Conservation (phyloP, 331 rosid genomes). For the Saraca asoca region DNA sequence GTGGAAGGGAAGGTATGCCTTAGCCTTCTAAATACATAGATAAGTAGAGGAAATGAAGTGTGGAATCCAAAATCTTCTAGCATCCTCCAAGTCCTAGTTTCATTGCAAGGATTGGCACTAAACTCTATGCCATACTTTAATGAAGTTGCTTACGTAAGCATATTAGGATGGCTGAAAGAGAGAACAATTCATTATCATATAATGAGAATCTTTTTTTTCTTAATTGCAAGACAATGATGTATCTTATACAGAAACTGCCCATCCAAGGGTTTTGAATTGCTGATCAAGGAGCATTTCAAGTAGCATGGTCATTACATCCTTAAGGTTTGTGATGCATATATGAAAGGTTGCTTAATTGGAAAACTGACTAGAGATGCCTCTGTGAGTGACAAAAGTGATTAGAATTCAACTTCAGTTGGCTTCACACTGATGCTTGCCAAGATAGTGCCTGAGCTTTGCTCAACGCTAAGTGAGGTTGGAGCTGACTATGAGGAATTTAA, state of each 20-base stretch:
- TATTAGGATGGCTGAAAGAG: slow-evolving; percentile 96
- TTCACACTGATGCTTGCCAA: slow-evolving; percentile 92
- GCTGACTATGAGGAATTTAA: slow-evolving; percentile 81
- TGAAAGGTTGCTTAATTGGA: slow-evolving; percentile 90
- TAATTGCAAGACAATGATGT: slow-evolving; percentile 94
- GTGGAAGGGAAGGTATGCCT: slow-evolving; percentile 99
- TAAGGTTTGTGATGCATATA: slow-evolving; percentile 91
- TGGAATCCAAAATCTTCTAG: slow-evolving; percentile 98
- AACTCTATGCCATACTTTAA: slow-evolving; percentile 95
- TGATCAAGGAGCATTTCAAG: slow-evolving; percentile 77
- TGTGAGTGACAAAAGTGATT: slow-evolving; percentile 51
- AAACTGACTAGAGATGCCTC: slow-evolving; percentile 72
- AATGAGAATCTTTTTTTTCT: slow-evolving; percentile 89
- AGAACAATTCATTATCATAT: slow-evolving; percentile 92
- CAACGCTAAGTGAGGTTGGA: slow-evolving; percentile 65
- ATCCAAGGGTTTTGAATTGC: slow-evolving; percentile 78
- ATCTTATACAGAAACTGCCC: slow-evolving; percentile 87
- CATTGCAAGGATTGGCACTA: slow-evolving; percentile 95
- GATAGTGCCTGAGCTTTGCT: slow-evolving; percentile 77
- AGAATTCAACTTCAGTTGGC: slow-evolving; percentile 83
- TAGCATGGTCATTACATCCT: slow-evolving; percentile 86
- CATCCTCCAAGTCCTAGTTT: slow-evolving; percentile 97
- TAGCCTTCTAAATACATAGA: slow-evolving; percentile 98
- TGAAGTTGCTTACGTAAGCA: slow-evolving; percentile 98
- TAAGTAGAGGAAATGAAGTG: slow-evolving; percentile 97